Percentiles rank a stretch among this genome's conserved stretches.
Evolutionary conservation across 306 rosid genomes (phyloP).

Genomic region (Trifolium dubium): DNA sequence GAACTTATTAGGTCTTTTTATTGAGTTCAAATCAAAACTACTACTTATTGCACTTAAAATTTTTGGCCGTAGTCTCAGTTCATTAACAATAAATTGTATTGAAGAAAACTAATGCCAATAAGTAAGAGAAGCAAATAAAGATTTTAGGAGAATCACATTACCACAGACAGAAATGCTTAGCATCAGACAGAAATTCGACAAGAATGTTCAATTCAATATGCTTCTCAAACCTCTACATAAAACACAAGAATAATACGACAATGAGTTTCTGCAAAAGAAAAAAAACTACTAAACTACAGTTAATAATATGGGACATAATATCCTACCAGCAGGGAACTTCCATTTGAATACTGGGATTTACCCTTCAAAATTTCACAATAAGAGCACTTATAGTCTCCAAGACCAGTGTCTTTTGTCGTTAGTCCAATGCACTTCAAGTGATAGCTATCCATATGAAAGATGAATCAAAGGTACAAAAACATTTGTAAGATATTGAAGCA

Average conservation of each 20-base stretch:
- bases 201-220: slow-evolving; percentile 63
- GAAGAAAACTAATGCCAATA: slow-evolving; percentile 23
- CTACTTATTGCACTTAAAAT: neutral
- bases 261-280: slow-evolving; percentile 6
- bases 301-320: slow-evolving; percentile 25
- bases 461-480: slow-evolving; percentile 43
- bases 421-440: slow-evolving; percentile 72
- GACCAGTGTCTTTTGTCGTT: slow-evolving; percentile 36
- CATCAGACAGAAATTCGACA: slow-evolving; percentile 54
- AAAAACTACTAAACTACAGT: slow-evolving; percentile 6
- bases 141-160: slow-evolving; percentile 46
- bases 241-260: slow-evolving; percentile 34
- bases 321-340: slow-evolving; percentile 65
- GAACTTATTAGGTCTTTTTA: neutral
- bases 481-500: slow-evolving; percentile 39
- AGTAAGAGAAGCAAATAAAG: slow-evolving; percentile 16
- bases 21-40: neutral
- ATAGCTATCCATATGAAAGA: slow-evolving; percentile 67
- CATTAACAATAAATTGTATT: slow-evolving; percentile 27
- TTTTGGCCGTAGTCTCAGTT: neutral
- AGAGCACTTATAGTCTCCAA: slow-evolving; percentile 54
- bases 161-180: slow-evolving; percentile 65
- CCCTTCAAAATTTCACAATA: slow-evolving; percentile 60
- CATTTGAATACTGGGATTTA: slow-evolving; percentile 51
- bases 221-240: slow-evolving; percentile 62